These are phyloP conservation scores for Lantana camara DNA, from an alignment of 257 asterid genomes.

Conservation along the genomic window DNA sequence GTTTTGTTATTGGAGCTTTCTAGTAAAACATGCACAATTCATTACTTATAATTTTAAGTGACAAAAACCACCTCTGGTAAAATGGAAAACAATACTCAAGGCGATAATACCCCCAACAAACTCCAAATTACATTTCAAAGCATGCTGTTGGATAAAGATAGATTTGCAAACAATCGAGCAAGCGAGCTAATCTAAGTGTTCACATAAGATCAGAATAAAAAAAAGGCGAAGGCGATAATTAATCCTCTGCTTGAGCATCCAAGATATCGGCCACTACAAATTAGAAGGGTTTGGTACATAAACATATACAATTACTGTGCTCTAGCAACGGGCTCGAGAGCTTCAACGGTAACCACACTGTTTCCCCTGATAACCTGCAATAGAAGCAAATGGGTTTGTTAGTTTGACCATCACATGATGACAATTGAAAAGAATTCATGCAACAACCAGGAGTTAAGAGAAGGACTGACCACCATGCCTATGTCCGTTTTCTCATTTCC, in stretches of 20 bases:
- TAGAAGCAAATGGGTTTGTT: background rate
- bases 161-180: too few species aligned
- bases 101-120: too few species aligned
- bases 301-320: conserved; percentile 47
- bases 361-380: conserved; percentile 86
- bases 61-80: too few species aligned
- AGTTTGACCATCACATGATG: conserved; percentile 1
- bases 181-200: background rate
- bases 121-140: background rate
- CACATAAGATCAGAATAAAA: background rate
- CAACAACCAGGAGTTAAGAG: background rate
- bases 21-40: too few species aligned
- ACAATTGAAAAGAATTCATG: background rate
- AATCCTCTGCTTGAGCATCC: conserved; percentile 12
- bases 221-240: too few species aligned
- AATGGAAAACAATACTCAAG: too few species aligned
- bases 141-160: background rate
- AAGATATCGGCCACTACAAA: conserved; percentile 7
- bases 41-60: too few species aligned
- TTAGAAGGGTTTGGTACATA: conserved; percentile 5
- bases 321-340: conserved; percentile 76
- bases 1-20: too few species aligned
- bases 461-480: conserved; percentile 90
- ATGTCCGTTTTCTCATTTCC: conserved; percentile 88
- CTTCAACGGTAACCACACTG: conserved; percentile 94